Conservation (phyloP, 768 basidiomycete genomes). For the Serendipita vermifera region DNA sequence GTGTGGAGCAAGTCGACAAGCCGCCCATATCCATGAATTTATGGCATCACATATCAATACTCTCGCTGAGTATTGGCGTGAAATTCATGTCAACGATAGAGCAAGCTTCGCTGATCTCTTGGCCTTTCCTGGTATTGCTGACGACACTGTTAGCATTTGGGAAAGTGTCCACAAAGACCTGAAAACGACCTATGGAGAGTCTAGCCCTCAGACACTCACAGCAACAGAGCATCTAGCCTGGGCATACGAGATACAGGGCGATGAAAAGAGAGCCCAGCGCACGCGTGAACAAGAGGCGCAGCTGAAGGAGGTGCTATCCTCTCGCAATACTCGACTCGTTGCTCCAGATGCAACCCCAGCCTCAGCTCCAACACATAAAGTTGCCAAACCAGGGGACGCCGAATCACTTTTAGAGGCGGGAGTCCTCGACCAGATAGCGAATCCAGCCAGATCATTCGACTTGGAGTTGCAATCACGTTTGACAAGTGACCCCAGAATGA, state of each 20-base stretch:
- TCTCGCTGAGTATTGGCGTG: not conserved
- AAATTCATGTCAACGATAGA: not conserved
- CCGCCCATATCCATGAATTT: not conserved
- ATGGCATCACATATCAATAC: not conserved
- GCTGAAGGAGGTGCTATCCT: not conserved
- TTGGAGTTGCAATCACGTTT: too few relatives aligned
- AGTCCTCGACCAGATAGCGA: too few relatives aligned
- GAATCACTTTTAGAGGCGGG: too few relatives aligned
- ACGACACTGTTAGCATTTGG: not conserved
- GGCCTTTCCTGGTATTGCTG: not conserved
- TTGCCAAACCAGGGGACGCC: too few relatives aligned
- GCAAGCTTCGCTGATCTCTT: not conserved
- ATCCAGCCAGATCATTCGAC: too few relatives aligned
- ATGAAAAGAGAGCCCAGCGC: not conserved
- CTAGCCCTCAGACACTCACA: not conserved
- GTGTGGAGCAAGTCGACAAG: not conserved
- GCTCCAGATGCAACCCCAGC: too few relatives aligned
- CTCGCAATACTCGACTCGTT: too few relatives aligned
- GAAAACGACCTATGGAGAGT: not conserved
- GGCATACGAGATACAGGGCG: not conserved
- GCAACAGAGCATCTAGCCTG: not conserved
- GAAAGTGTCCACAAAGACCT: not conserved
- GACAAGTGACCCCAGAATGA: too few relatives aligned
- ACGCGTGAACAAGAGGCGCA: not conserved
- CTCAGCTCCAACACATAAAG: too few relatives aligned